These are phyloP conservation scores for Arxiozyma telluris DNA, from an alignment of 1,139 yeast genomes.

Conservation along the genomic window DNA sequence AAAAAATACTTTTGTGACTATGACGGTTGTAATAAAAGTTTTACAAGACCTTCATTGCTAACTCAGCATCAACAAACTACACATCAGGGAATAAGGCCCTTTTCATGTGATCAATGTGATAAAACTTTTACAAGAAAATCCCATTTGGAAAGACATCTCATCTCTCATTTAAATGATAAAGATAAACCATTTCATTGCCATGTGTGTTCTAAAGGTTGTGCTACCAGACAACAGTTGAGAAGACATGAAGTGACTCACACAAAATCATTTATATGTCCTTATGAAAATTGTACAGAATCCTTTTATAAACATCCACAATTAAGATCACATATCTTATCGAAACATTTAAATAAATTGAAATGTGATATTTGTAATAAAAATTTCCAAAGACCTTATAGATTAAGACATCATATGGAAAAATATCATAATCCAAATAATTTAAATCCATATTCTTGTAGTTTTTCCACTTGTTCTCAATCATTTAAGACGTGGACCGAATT, in stretches of 20 bases:
- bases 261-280: conserved; percentile 55
- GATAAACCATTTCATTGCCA: conserved; percentile 70
- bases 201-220: conserved; percentile 75
- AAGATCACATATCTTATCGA: conserved; percentile 58
- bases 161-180: conserved; percentile 44
- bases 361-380: conserved; percentile 53
- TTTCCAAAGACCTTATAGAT: conserved; percentile 52
- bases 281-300: conserved; percentile 52
- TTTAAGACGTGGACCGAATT: conserved; percentile 74
- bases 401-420: conserved; percentile 53
- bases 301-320: conserved; percentile 76
- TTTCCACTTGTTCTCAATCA: conserved; percentile 47
- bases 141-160: conserved; percentile 66
- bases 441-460: conserved; percentile 47
- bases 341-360: conserved; percentile 45
- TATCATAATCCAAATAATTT: conserved; percentile 37
- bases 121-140: conserved; percentile 65
- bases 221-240: conserved; percentile 69
- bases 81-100: conserved; percentile 77
- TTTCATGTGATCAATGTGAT: conserved; percentile 55
- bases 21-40: conserved; percentile 64
- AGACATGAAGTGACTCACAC: conserved; percentile 77
- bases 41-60: conserved; percentile 70
- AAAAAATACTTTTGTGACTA: conserved; percentile 54
- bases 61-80: conserved; percentile 66